phyloP scores from a whole-genome alignment of 2,329 filamentous ascomycete genomes.

The Catunica adiposa region DNA sequence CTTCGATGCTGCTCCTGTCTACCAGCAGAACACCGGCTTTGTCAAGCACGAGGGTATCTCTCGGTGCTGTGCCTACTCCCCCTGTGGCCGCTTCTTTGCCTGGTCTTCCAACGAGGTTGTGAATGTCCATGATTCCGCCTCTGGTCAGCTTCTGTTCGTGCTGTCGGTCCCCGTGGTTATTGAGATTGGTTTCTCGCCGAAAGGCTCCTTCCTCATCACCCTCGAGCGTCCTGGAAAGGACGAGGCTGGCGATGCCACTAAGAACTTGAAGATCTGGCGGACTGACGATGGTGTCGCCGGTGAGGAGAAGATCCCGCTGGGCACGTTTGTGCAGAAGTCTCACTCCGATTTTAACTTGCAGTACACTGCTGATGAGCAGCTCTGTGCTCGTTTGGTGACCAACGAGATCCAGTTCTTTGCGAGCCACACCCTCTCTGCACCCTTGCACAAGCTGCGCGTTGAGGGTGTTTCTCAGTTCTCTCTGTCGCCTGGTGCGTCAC shows the following conservation, averaged over 20 bases:
- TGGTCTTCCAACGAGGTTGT: slow-evolving; percentile 85
- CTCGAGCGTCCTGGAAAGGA: slow-evolving; percentile 93
- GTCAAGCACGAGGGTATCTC: slow-evolving; percentile 79
- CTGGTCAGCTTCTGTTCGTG: slow-evolving; percentile 55
- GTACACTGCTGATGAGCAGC: slow-evolving; percentile 85
- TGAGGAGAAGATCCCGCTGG: slow-evolving; percentile 56
- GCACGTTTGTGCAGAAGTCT: slow-evolving; percentile 86
- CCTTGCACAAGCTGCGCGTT: slow-evolving; percentile 89
- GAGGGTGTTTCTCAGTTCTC: slow-evolving; percentile 86
- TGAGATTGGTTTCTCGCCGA: slow-evolving; percentile 85
- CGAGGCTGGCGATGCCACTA: slow-evolving; percentile 30
- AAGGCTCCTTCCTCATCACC: slow-evolving; percentile 84
- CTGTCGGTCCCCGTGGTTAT: slow-evolving; percentile 73
- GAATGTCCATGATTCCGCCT: slow-evolving; percentile 65
- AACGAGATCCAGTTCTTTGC: slow-evolving; percentile 98
- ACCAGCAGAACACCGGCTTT: slow-evolving; percentile 72
- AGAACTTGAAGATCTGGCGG: slow-evolving; percentile 91
- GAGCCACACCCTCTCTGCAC: slow-evolving; percentile 65
- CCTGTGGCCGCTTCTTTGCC: slow-evolving; percentile 83
- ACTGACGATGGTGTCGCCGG: slow-evolving; percentile 51
- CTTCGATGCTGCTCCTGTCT: slow-evolving; percentile 78
- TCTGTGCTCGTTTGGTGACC: slow-evolving; percentile 82
- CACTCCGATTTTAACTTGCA: slow-evolving; percentile 95
- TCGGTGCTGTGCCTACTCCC: slow-evolving; percentile 88
- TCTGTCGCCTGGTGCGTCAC: slow-evolving; percentile 72